Evolutionary conservation across 768 basidiomycete species (phyloP).

Genomic region (Collybia sordida): DNA sequence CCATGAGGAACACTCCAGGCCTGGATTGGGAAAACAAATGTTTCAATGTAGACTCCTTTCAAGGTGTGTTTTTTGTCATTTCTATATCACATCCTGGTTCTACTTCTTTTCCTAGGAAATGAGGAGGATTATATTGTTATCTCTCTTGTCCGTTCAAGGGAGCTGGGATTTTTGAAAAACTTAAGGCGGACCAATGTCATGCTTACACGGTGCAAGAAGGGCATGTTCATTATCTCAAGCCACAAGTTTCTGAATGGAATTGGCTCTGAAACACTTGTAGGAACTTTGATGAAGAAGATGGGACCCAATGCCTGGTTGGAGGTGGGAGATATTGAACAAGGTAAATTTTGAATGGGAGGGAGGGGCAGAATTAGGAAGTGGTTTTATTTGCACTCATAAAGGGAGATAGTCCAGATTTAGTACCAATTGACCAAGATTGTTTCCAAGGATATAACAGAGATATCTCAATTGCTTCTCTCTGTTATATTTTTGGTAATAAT

Average conservation of each 20-base stretch:
- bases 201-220: slow-evolving; percentile 76
- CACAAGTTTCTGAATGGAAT: slow-evolving; percentile 55
- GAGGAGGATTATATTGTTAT: slow-evolving; percentile 80
- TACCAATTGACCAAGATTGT: not conserved
- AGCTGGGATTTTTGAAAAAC: slow-evolving; percentile 67
- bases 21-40: slow-evolving; percentile 68
- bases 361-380: not conserved
- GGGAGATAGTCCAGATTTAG: slow-evolving; percentile 5
- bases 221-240: slow-evolving; percentile 75
- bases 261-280: slow-evolving; percentile 49
- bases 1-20: slow-evolving; percentile 44
- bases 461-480: not conserved
- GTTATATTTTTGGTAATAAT: not conserved
- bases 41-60: slow-evolving; percentile 86
- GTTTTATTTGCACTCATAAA: slow-evolving; percentile 10
- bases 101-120: slow-evolving; percentile 54
- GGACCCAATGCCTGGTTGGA: slow-evolving; percentile 39
- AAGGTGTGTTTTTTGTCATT: slow-evolving; percentile 48
- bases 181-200: slow-evolving; percentile 81
- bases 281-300: slow-evolving; percentile 35
- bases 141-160: slow-evolving; percentile 59
- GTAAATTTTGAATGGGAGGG: slow-evolving; percentile 23
- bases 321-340: slow-evolving; percentile 35
- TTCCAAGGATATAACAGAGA: not conserved
- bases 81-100: slow-evolving; percentile 3